phyloP scores from a whole-genome alignment of 345 rosid genomes.

The Hibiscus trionum region DNA sequence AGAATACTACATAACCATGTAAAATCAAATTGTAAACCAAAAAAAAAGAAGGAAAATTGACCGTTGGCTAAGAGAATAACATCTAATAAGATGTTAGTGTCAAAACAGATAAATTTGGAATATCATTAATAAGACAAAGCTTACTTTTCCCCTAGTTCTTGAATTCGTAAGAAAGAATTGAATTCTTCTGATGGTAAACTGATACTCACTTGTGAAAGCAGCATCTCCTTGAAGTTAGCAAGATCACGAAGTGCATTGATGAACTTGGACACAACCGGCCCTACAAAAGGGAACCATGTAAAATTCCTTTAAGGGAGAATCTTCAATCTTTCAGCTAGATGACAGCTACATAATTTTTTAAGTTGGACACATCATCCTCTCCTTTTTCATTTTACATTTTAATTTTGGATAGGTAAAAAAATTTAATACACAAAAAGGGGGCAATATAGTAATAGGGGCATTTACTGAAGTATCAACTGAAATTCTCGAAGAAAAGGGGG shows the following conservation, averaged over 20 bases:
- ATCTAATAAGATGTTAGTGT: neutral
- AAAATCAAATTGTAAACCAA: neutral
- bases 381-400: neutral
- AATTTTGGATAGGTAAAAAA: neutral
- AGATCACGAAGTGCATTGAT: conserved; percentile 66
- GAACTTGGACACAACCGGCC: conserved; percentile 73
- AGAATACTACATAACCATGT: neutral
- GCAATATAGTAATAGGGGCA: neutral
- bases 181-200: conserved; percentile 7
- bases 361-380: neutral
- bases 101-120: neutral
- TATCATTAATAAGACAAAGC: neutral
- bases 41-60: neutral
- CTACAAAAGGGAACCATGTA: conserved; percentile 31
- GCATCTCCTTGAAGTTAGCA: conserved; percentile 72
- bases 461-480: neutral
- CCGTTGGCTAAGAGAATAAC: neutral
- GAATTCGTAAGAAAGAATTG: neutral
- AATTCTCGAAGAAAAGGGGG: neutral
- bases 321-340: neutral
- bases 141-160: neutral
- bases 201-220: conserved; percentile 66
- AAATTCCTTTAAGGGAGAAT: neutral
- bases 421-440: too few species aligned
- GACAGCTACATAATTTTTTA: neutral